Evolutionary conservation across 352 stramenopile species (phyloP).

Genomic region (Phytophthora macrochlamydospora): DNA sequence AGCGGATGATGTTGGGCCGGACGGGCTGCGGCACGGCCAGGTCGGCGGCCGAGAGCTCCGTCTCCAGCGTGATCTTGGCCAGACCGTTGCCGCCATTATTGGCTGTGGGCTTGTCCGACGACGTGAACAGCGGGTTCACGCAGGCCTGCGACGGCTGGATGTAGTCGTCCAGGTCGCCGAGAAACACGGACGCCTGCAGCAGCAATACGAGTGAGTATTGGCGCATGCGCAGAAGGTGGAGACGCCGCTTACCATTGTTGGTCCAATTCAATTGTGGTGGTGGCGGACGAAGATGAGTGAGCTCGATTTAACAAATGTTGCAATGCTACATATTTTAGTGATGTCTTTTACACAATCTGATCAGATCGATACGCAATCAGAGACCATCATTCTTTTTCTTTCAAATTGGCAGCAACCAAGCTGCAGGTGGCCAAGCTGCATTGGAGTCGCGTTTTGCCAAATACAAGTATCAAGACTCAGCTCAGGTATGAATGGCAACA

Average conservation of each 20-base stretch:
- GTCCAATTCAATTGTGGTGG: constrained; percentile 1
- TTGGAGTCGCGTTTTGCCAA: no score
- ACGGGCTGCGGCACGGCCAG: constrained; percentile 48
- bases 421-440: no score
- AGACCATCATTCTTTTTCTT: no score
- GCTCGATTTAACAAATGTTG: no score
- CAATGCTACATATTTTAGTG: no score
- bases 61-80: constrained; percentile 80
- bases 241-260: constrained; percentile 21
- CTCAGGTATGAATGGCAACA: no score
- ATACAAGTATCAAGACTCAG: no score
- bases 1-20: constrained; percentile 82
- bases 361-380: no score
- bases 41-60: constrained; percentile 68
- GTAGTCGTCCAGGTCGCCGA: constrained; percentile 94
- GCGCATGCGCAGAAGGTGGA: not conserved
- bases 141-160: constrained; percentile 94
- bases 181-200: constrained; percentile 88
- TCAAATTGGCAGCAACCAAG: no score
- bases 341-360: no score
- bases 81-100: constrained; percentile 31
- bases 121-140: constrained; percentile 93
- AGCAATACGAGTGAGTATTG: not conserved
- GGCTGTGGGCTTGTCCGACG: constrained; percentile 17
- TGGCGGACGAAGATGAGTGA: not conserved